Base-by-base conservation (phyloP, 768 basidiomycete genomes). In the Roridomyces roridus region DNA sequence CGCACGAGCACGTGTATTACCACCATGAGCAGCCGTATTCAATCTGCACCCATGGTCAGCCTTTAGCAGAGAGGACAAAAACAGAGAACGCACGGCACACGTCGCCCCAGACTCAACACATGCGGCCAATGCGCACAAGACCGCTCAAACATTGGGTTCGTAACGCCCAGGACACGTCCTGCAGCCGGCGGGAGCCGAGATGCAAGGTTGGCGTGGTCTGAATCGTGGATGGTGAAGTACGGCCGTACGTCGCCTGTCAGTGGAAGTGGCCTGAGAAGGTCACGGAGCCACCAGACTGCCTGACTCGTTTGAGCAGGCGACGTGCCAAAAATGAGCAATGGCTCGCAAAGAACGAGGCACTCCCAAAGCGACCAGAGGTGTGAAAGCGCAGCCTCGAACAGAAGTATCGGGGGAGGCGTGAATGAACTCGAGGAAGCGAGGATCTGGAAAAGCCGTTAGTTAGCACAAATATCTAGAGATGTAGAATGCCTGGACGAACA, bases 201-300 rank as follows among this genome's bases (percentile, higher is more conserved):
- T 39, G 97, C 87, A 12, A 99, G 71, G 2, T 80, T 66, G 4
- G 80, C 64, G 60, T 89, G 86, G 57, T 97, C 95, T n/a, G 82
- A 82, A 66, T 98, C 96, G 69, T 98, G 96, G 65, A 99, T 94
- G 15, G 96, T 97, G 62, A 98, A 91, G 71, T 96, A 99, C 0
- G 96, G 96, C 9, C 51, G 51, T 21, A 36, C 43, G 31, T 10
- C 14, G 18, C 15, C n/a, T 29, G 55, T 50, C 31, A 58, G 51
- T 7, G 57, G 57, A 66, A 94, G 90, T 5, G 96, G 96, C 31
- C 92, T 83, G 6, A 97, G 65, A 10, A 98, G 77, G 68, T 96
- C 93, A 21, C 91, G 80, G 17, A 99, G 73, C 91, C 93, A 96
- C 93, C 94, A 95, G 5, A 98, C 79, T 17, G 91, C 89, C 63